Evolutionary conservation across 2,329 filamentous ascomycete species (phyloP), one percentile per base, ranked within the genome.

Genomic region (Aspergillus sp.): DNA sequence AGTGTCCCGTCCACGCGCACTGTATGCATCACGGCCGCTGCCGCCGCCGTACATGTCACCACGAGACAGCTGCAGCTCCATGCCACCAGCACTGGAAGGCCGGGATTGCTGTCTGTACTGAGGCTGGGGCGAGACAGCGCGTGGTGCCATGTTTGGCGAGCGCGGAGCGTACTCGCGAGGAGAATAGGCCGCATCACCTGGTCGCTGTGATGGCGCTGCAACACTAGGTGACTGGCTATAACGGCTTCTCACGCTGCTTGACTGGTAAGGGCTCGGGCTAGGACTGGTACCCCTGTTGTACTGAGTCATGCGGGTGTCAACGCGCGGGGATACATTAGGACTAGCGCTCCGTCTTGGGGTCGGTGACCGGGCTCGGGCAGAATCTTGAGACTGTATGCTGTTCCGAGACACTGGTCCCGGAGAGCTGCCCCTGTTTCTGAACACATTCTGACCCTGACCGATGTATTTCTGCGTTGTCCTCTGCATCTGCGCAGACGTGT

Each of bases 401-500:
- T 77, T 79, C 48, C 84, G 74, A 4, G 81, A 84, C 10, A 74
- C 71, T 3, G 83, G 77, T 10, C 82, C 77, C 20, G 83, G 77
- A 35, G 70, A 73, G 48, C 64, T 66, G 42, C 62, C 66, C 48
- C 64, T 61, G 41, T 69, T 60, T 7, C 64, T 57, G 23, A 94
- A 93, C 74, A 96, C 84, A 60, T 79, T 89, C 39, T 88, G 81
- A 2, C 88, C 88, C 67, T 96, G 87, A 41, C 84, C 82, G 19
- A 86, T 82, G 61, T 91, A 96, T 67, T 90, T 90, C 59, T 94
- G 86, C 0, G 90, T 93, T 3, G 90, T 88, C 67, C 95, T 88
- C 63, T 95, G 88, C 94, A 98, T 98, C 43, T 93, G 88, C 53
- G 86, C 88, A 3, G 89, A 87, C 0, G 94, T 98, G 51, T 94